A percentile compares a stretch with the other conserved stretches of the same genome.
Evolutionary conservation across 106 monocot genomes (phyloP).

Genomic region (Dioscorea alata): DNA sequence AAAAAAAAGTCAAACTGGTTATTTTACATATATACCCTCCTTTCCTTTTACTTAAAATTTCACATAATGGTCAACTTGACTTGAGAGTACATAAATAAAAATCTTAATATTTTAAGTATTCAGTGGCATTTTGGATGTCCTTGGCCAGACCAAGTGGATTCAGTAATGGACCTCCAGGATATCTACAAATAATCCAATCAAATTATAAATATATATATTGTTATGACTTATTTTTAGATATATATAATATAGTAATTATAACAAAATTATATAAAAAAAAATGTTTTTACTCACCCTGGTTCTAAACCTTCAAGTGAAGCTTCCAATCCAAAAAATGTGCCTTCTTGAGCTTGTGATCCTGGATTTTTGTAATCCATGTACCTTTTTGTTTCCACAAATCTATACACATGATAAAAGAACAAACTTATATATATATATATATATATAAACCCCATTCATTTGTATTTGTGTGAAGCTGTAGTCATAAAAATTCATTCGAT

Average conservation of each 20-base stretch:
- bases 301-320: conserved; percentile 66
- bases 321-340: conserved; percentile 79
- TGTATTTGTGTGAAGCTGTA: no score
- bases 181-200: conserved; percentile 24
- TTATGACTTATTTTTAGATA: background rate
- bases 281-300: conserved; percentile 50
- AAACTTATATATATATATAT: background rate
- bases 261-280: background rate
- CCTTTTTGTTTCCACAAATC: conserved; percentile 84
- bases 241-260: background rate
- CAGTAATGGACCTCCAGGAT: conserved; percentile 73
- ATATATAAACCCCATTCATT: background rate
- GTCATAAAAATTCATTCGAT: no score
- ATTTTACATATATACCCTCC: no score
- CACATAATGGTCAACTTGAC: no score
- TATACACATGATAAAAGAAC: conserved; percentile 4
- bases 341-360: conserved; percentile 82
- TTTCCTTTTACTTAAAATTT: no score
- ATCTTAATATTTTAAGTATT: no score
- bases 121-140: conserved; percentile 40
- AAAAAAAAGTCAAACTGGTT: no score
- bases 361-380: conserved; percentile 85
- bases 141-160: conserved; percentile 80
- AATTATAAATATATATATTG: no score
- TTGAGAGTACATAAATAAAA: no score